Conservation (phyloP, 139 green algal genomes). For the Prasinococcaceae sp. region DNA sequence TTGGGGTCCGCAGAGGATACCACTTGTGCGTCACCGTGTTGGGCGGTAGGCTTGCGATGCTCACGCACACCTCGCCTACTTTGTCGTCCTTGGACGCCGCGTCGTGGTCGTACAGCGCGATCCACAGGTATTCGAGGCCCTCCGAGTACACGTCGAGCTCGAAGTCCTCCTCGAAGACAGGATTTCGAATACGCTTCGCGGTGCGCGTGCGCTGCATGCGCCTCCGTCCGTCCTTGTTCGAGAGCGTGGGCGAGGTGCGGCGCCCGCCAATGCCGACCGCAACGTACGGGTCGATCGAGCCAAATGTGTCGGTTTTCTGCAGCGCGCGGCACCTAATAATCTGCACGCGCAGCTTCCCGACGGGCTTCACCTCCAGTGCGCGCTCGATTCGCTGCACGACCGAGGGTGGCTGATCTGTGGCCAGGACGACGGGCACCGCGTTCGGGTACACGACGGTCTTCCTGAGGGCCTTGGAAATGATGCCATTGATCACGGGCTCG, state of each 20-base stretch:
- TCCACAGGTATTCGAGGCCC: background rate
- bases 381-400: background rate
- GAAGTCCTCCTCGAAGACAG: background rate
- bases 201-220: background rate
- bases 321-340: background rate
- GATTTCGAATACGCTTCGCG: background rate
- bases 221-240: background rate
- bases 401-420: background rate
- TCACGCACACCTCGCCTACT: too few relatives aligned
- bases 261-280: background rate
- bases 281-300: background rate
- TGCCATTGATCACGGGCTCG: background rate
- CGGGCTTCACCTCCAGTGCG: background rate
- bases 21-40: too few relatives aligned
- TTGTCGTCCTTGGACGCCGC: background rate
- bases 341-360: background rate
- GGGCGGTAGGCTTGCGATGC: too few relatives aligned
- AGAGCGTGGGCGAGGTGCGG: background rate
- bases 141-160: background rate
- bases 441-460: background rate
- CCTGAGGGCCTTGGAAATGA: background rate
- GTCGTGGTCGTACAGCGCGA: background rate
- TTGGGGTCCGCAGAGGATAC: too few relatives aligned
- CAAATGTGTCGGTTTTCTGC: background rate
- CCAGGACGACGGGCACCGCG: background rate